Evolutionary conservation across 1,284 basidiomycete genomes (phyloP).

Genomic region (Cutaneotrichosporon spelunceum): DNA sequence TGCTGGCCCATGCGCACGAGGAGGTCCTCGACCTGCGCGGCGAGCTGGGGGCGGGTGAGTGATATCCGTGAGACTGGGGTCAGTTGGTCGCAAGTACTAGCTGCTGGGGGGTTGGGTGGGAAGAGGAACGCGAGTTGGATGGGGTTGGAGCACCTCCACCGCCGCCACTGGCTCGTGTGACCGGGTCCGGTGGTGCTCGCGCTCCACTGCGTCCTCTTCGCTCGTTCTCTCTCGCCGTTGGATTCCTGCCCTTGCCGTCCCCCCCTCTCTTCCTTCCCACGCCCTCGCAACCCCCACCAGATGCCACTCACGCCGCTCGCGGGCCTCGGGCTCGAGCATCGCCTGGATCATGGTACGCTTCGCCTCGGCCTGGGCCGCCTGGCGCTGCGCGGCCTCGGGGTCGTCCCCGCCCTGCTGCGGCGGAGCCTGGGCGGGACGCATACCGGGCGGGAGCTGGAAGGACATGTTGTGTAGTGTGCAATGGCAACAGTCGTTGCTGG

Average conservation of each 20-base stretch:
- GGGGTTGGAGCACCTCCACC: neutral
- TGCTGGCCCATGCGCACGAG: constrained; percentile 85
- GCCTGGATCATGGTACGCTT: constrained; percentile 75
- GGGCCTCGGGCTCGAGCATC: constrained; percentile 77
- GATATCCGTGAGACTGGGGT: constrained; percentile 78
- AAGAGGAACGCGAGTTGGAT: neutral
- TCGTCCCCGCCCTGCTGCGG: constrained; percentile 25
- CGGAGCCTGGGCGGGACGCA: constrained; percentile 35
- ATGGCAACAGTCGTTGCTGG: neutral
- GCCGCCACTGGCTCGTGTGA: neutral
- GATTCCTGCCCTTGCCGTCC: neutral
- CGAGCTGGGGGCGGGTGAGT: constrained; percentile 84
- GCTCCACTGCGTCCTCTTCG: no score
- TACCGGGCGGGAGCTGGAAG: constrained; percentile 48
- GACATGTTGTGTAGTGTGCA: constrained; percentile 41
- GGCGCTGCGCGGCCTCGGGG: constrained; percentile 39
- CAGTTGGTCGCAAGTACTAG: neutral
- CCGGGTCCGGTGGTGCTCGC: neutral
- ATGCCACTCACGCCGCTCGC: constrained; percentile 76
- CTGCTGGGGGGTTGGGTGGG: no score
- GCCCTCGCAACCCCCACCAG: neutral
- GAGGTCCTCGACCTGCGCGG: constrained; percentile 79
- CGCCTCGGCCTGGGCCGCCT: constrained; percentile 59
- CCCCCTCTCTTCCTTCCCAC: neutral
- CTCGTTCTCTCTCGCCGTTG: neutral